Conservation (phyloP, 352 stramenopile genomes). For the Globisporangium takayamanum region DNA sequence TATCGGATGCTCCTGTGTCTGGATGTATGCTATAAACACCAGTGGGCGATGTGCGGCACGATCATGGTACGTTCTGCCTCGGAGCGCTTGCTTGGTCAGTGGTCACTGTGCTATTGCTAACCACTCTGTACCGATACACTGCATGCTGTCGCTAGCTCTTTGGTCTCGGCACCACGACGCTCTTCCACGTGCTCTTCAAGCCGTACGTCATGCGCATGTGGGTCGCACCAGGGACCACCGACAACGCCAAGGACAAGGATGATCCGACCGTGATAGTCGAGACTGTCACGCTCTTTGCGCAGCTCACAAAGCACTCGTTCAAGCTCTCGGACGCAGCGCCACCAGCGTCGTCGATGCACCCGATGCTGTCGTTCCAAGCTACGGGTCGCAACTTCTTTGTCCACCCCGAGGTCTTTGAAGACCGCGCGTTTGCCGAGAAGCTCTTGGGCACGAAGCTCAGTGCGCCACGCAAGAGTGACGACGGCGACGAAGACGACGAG, state of each 20-base stretch:
- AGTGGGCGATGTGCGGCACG: conserved; percentile 86
- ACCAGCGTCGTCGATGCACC: conserved; percentile 64
- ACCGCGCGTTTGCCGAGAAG: conserved; percentile 53
- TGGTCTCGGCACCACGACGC: conserved; percentile 68
- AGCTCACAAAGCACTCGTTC: conserved; percentile 45
- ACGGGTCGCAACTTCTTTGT: conserved; percentile 68
- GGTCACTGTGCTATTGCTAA: neutral
- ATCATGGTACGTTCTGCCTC: conserved; percentile 50
- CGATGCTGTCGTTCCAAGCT: conserved; percentile 79
- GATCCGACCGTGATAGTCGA: conserved; percentile 54
- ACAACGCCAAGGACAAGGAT: conserved; percentile 9
- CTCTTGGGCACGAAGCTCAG: conserved; percentile 36
- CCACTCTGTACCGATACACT: too few relatives aligned
- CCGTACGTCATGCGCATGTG: conserved; percentile 84
- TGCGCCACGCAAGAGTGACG: conserved; percentile 14
- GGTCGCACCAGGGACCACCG: conserved; percentile 18
- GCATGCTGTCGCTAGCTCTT: conserved; percentile 37
- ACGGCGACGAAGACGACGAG: conserved; percentile 16
- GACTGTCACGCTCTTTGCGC: conserved; percentile 66
- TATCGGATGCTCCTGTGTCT: neutral
- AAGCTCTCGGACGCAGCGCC: conserved; percentile 49
- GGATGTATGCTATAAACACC: neutral
- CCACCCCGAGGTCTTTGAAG: conserved; percentile 64
- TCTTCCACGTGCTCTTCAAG: conserved; percentile 85
- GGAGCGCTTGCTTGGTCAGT: neutral